Evolutionary conservation across 2,329 filamentous ascomycete genomes (phyloP), one percentile per base, ranked within the genome.

Genomic region (Hymenoscyphus occultus): DNA sequence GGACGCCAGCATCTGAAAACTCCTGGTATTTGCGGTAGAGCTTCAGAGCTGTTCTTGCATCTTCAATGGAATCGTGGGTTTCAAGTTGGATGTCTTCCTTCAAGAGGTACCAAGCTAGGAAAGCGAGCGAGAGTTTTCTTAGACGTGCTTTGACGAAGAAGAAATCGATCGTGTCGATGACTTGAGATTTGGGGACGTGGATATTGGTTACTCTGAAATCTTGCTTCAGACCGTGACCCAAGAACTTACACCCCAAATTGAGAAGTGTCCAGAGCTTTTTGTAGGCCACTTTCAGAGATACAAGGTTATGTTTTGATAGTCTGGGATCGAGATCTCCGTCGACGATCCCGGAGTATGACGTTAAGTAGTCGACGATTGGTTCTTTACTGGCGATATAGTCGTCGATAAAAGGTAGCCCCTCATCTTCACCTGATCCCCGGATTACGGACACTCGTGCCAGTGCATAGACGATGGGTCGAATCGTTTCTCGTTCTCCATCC

Each of bases 181-280:
- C 90, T 76, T 99, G 95, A 3, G 86, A 78, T 75, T 90, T 91
- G 1, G 96, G 95, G 0, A 99, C 90, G 76, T 97, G 92, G 64
- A 99, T 97, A 77, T 99, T 99, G 78, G 97, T 96, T 64, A 96
- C 96, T 62, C 95, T 92, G 79, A 99, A 98, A 78, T 99, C 95
- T 71, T 95, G 94, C 70, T 92, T 92, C 54, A 99, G 82, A 3
- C 94, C 94, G 74, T 99, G 95, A 2, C 95, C 95, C 5, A 99
- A 85, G 76, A 99, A 99, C 68, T 91, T 87, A 78, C 93, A 97
- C 59, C 95, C 95, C 0, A 98, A 83, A 75, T 99, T 99, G 39
- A 99, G 85, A 19, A 99, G 83, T 16, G 98, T 86, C 96, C 96
- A 99, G 39, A 99, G 87, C 77, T 97, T 97, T 79, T 99, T 99